Evolutionary conservation across 805 yeast genomes (phyloP).

Genomic region (Candida michaelii): DNA sequence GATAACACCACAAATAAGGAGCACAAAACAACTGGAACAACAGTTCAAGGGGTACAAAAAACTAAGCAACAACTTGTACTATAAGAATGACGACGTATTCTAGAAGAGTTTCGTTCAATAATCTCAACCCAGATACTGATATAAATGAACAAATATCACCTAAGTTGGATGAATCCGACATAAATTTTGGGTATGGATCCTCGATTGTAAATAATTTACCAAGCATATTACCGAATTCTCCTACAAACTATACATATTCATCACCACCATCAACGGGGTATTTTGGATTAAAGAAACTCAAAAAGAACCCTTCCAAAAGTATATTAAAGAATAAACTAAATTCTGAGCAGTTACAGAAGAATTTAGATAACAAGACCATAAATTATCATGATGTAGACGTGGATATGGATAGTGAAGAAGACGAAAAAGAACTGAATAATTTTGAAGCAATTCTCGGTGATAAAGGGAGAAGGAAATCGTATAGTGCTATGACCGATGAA

Average conservation of each 20-base stretch:
- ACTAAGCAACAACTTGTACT: neutral
- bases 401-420: constrained; percentile 7
- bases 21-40: neutral
- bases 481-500: constrained; percentile 52
- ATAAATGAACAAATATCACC: constrained; percentile 4
- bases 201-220: constrained; percentile 11
- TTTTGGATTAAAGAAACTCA: neutral
- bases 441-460: neutral
- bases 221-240: constrained; percentile 1
- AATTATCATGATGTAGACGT: constrained; percentile 19
- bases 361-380: constrained; percentile 17
- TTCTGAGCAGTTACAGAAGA: constrained; percentile 23
- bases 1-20: no score
- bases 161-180: constrained; percentile 5
- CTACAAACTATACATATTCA: neutral
- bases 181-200: constrained; percentile 15
- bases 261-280: neutral
- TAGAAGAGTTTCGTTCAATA: constrained; percentile 47
- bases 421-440: constrained; percentile 8
- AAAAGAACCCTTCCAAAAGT: constrained; percentile 8
- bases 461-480: constrained; percentile 36
- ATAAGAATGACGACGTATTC: constrained; percentile 12
- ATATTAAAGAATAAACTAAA: constrained; percentile 40
- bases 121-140: constrained; percentile 29
- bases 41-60: neutral